Base-by-base conservation (phyloP, 2,329 filamentous ascomycete species). In the Metarhizium humberi region DNA sequence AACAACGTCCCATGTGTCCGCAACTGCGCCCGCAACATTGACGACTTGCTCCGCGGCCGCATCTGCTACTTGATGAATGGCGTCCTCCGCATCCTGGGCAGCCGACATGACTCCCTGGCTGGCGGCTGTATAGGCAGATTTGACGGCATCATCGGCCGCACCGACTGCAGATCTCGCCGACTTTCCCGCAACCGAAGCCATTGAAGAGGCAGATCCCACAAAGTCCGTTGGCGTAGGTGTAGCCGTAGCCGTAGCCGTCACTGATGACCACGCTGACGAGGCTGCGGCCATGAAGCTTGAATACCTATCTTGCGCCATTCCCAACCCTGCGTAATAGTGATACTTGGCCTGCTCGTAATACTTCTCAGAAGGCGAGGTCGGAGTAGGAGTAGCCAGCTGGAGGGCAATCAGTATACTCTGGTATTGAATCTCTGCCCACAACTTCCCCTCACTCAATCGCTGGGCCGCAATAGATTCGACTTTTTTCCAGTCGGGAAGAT, bases 291-390 rank as follows among this genome's bases (percentile, higher is more conserved):
- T 60, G 64, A 94, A 92, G 51, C 86, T 85, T 5, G 85, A 84
- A 68, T 94, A 94, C 42, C 86, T 82, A 47, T 85, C 88, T 63
- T 95, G 87, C 1, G 90, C 90, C 48, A 90, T 69, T 32, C 90
- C 90, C 29, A 94, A 70, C 11, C 86, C 88, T 59, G 90, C 86
- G 62, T 90, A 92, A 69, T 92, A 92, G 64, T 83, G 80, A 61
- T 78, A 71, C 61, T 77, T 80, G 49, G 80, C 86, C 73, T 77
- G 85, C 66, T 76, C 82, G 66, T 73, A 81, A 71, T 77, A 80
- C 75, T 71, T 85, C 69, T 73, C 85, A 57, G 69, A 78, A 68
- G 71, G 63, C 0, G 76, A 72, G 60, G 71, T 82, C 2, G 69
- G 64, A 0, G 69, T 71, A 60, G 67, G 77, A 1, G 85, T 84